Conservation (phyloP, 2,329 filamentous ascomycete species). For the Colletotrichum sp. region DNA sequence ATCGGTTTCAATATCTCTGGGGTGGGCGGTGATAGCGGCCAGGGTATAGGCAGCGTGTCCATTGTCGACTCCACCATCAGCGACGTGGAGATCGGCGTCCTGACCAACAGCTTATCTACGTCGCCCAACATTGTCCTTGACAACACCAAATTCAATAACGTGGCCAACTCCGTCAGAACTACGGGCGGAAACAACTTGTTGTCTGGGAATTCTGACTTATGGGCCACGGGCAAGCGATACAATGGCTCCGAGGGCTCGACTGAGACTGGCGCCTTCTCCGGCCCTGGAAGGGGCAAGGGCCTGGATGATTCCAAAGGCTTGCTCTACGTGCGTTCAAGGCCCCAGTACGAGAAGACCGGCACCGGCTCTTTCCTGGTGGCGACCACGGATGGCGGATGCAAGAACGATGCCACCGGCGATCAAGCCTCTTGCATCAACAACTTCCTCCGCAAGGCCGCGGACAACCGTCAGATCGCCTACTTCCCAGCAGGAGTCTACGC, state of each 20-base stretch:
- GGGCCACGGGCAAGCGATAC: slow-evolving; percentile 11
- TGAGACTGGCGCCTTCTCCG: not conserved
- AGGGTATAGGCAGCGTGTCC: slow-evolving; percentile 23
- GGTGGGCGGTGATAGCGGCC: slow-evolving; percentile 33
- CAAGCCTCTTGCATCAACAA: slow-evolving; percentile 28
- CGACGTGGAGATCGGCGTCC: not conserved
- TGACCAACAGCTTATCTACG: not conserved
- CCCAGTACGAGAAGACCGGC: slow-evolving; percentile 37
- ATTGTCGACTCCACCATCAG: slow-evolving; percentile 15
- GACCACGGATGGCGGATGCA: slow-evolving; percentile 16
- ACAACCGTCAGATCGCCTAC: slow-evolving; percentile 11
- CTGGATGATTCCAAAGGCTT: slow-evolving; percentile 23
- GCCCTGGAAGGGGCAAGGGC: not conserved
- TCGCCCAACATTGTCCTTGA: not conserved
- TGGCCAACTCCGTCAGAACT: not conserved
- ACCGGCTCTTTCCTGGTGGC: not conserved
- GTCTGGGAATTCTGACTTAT: not conserved
- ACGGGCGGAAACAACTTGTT: not conserved
- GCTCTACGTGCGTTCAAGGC: slow-evolving; percentile 28
- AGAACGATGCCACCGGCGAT: slow-evolving; percentile 39
- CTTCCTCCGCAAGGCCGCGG: slow-evolving; percentile 15
- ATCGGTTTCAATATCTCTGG: slow-evolving; percentile 31
- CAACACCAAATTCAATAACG: not conserved
- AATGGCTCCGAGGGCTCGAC: slow-evolving; percentile 2
- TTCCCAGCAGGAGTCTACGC: slow-evolving; percentile 33